Evolutionary conservation across 2,329 filamentous ascomycete genomes (phyloP).

Genomic region (Ophiostoma quercus): DNA sequence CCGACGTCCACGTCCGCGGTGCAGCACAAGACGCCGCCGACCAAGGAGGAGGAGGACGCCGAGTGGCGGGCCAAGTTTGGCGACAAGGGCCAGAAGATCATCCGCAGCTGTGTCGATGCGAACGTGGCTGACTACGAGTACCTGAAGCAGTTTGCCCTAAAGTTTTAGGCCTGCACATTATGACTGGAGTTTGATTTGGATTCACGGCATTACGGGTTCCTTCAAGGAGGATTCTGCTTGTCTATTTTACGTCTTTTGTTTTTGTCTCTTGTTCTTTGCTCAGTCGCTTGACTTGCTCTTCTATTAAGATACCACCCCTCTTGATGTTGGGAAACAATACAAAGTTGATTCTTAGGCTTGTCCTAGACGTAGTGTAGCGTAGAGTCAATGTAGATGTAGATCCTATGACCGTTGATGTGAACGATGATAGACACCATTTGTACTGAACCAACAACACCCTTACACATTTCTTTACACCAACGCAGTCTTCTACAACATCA

Average conservation of each 20-base stretch:
- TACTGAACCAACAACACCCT: background rate
- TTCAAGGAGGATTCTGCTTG: background rate
- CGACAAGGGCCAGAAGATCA: conserved; percentile 62
- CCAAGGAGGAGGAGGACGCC: conserved; percentile 58
- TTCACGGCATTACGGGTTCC: background rate
- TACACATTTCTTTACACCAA: too few relatives aligned
- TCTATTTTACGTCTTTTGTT: background rate
- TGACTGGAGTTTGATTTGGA: background rate
- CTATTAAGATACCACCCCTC: conserved; percentile 7
- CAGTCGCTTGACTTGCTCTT: background rate
- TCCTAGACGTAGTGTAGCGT: background rate
- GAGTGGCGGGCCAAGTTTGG: conserved; percentile 74
- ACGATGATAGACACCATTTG: background rate
- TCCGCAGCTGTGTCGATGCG: conserved; percentile 63
- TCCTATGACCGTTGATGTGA: too few relatives aligned
- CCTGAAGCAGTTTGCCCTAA: conserved; percentile 69
- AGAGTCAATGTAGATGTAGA: background rate
- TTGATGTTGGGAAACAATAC: conserved; percentile 1
- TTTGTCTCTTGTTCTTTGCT: background rate
- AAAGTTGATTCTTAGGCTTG: conserved; percentile 9
- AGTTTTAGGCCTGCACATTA: conserved; percentile 39
- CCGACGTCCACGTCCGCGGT: conserved; percentile 34
- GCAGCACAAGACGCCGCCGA: conserved; percentile 39
- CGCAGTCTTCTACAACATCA: too few relatives aligned
- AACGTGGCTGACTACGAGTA: conserved; percentile 75